Evolutionary conservation across 1,139 yeast genomes (phyloP).

Genomic region (Kodamaea derodonti): DNA sequence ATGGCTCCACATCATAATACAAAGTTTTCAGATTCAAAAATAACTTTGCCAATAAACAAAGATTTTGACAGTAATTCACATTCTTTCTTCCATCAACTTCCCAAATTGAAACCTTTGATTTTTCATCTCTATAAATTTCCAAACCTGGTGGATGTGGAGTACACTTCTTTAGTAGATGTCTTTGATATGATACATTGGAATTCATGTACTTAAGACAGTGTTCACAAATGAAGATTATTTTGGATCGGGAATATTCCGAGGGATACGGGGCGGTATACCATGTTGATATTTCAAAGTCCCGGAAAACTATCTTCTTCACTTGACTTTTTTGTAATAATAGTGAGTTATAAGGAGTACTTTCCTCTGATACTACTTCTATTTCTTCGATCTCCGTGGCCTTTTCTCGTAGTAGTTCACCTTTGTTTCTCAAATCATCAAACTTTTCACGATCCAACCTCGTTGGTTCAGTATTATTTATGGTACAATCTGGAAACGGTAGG

Average conservation of each 20-base stretch:
- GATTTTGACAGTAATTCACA: constrained; percentile 78
- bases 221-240: constrained; percentile 73
- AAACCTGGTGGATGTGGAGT: constrained; percentile 79
- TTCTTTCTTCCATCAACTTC: constrained; percentile 91
- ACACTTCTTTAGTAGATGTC: constrained; percentile 75
- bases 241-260: constrained; percentile 67
- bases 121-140: constrained; percentile 72
- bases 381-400: constrained; percentile 2
- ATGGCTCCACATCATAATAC: constrained; percentile 94
- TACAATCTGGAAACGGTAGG: constrained; percentile 55
- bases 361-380: constrained; percentile 6
- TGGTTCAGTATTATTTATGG: constrained; percentile 61
- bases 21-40: constrained; percentile 88
- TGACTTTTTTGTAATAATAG: constrained; percentile 24
- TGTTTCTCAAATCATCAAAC: constrained; percentile 33
- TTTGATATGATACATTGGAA: constrained; percentile 59
- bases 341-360: constrained; percentile 13
- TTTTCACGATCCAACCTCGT: constrained; percentile 43
- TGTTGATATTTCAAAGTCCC: constrained; percentile 72
- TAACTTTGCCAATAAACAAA: constrained; percentile 84
- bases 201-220: constrained; percentile 80
- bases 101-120: constrained; percentile 61
- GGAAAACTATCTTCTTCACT: constrained; percentile 58
- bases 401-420: constrained; percentile 21
- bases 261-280: constrained; percentile 97